phyloP scores from a whole-genome alignment of 2,329 filamentous ascomycete species.

The Fusarium tanahbumbuense region DNA sequence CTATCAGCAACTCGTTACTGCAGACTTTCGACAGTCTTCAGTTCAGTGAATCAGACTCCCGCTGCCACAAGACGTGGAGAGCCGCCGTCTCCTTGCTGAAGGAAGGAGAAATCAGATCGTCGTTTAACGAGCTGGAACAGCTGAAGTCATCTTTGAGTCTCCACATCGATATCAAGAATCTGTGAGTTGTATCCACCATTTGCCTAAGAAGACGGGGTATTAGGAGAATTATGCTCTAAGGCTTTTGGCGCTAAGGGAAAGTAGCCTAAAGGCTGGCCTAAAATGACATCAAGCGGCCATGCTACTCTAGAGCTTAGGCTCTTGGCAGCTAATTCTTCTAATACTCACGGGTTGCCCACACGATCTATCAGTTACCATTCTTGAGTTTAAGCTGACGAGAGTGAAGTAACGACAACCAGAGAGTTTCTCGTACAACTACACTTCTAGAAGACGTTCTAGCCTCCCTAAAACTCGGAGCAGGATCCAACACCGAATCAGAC shows the following conservation, averaged over 20 bases:
- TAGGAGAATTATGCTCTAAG: rapidly evolving
- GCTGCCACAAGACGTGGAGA: not conserved
- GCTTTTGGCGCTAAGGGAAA: too few relatives aligned
- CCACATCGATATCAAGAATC: not conserved
- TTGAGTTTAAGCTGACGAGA: not conserved
- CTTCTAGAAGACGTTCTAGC: not conserved
- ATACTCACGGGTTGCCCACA: too few relatives aligned
- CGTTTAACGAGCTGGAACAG: not conserved
- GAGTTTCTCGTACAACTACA: rapidly evolving
- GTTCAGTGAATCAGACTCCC: not conserved
- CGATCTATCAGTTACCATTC: not conserved
- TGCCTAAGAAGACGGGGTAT: rapidly evolving
- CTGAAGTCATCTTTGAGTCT: not conserved
- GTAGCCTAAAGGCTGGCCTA: too few relatives aligned
- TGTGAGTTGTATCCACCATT: not conserved
- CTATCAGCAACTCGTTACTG: not conserved
- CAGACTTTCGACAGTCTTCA: rapidly evolving
- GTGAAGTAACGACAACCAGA: rapidly evolving
- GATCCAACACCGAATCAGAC: too few relatives aligned
- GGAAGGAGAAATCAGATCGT: not conserved
- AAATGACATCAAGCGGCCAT: too few relatives aligned
- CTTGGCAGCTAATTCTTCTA: not conserved
- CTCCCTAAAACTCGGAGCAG: too few relatives aligned
- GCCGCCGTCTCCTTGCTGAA: not conserved
- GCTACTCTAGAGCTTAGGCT: too few relatives aligned